Percentiles rank a stretch among this genome's conserved stretches.
Evolutionary conservation across 2,329 filamentous ascomycete genomes (phyloP).

Genomic region (Hortaea werneckii): DNA sequence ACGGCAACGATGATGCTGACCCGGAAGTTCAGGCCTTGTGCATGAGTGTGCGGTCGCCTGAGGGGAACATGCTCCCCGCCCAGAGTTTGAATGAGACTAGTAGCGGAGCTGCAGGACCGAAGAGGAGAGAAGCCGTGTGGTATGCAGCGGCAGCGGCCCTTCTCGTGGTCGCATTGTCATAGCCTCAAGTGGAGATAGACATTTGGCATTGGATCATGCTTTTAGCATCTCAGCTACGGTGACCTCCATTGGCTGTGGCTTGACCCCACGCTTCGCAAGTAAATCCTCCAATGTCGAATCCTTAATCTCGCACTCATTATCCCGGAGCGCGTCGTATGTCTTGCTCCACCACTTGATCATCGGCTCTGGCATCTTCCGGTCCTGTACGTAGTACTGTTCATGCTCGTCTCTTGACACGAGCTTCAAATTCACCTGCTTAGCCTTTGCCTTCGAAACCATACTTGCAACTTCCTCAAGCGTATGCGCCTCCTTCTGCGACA

Average conservation of each 20-base stretch:
- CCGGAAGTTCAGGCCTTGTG: too few relatives aligned
- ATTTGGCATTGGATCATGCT: too few relatives aligned
- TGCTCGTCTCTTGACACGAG: conserved; percentile 30
- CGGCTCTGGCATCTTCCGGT: conserved; percentile 26
- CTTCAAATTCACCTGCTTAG: conserved; percentile 25
- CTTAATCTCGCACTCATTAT: conserved; percentile 33
- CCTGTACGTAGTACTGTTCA: conserved; percentile 30
- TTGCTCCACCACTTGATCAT: conserved; percentile 38
- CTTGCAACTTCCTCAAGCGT: conserved; percentile 19
- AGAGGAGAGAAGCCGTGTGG: too few relatives aligned
- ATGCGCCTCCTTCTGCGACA: conserved; percentile 22
- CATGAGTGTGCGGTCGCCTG: too few relatives aligned
- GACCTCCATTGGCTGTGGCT: conserved; percentile 28
- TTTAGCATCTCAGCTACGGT: conserved; percentile 33
- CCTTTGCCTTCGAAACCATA: conserved; percentile 17
- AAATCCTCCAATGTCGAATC: conserved; percentile 32
- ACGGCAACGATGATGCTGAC: too few relatives aligned
- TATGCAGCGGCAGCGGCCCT: too few relatives aligned
- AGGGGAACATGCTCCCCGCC: too few relatives aligned
- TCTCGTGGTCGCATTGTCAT: too few relatives aligned
- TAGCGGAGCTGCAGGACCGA: too few relatives aligned
- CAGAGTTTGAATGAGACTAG: too few relatives aligned
- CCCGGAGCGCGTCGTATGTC: conserved; percentile 34
- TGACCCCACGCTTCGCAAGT: conserved; percentile 25
- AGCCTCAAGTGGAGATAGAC: too few relatives aligned